Conservation (phyloP, 164 flowering plant species). For the Magnolia changhungtana region DNA sequence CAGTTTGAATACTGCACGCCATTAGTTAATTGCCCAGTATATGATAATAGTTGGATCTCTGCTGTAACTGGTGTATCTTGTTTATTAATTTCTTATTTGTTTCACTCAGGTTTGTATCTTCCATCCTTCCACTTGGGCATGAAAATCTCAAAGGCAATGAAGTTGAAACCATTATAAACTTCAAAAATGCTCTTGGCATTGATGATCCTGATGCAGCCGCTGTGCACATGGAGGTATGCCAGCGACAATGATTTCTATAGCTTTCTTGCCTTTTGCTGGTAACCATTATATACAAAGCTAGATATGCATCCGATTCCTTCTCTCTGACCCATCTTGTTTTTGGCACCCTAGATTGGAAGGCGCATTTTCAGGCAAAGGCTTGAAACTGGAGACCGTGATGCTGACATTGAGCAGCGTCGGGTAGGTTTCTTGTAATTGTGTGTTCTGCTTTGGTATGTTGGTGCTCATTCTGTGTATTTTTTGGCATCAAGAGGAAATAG, state of each 20-base stretch:
- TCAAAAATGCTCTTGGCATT: constrained; percentile 83
- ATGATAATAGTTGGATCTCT: neutral
- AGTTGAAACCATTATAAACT: constrained; percentile 70
- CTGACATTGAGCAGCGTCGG: constrained; percentile 76
- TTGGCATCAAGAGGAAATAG: constrained; percentile 8
- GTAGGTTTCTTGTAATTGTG: constrained; percentile 35
- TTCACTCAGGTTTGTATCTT: constrained; percentile 62
- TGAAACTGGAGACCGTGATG: constrained; percentile 96
- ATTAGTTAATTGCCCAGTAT: neutral
- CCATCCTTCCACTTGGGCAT: constrained; percentile 75
- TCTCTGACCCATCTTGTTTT: neutral
- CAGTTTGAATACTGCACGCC: neutral
- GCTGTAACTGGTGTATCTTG: neutral
- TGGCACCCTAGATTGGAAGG: constrained; percentile 65
- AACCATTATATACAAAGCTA: neutral
- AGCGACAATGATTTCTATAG: neutral
- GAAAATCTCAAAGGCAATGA: constrained; percentile 84
- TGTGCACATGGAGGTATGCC: constrained; percentile 90
- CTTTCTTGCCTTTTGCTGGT: neutral
- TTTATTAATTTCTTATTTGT: neutral
- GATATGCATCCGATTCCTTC: neutral
- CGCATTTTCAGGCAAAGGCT: constrained; percentile 84
- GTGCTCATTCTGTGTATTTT: neutral
- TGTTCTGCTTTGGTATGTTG: neutral
- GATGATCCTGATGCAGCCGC: constrained; percentile 99